Conservation (phyloP, 139 green algal species). For the Coelastrella sp. region DNA sequence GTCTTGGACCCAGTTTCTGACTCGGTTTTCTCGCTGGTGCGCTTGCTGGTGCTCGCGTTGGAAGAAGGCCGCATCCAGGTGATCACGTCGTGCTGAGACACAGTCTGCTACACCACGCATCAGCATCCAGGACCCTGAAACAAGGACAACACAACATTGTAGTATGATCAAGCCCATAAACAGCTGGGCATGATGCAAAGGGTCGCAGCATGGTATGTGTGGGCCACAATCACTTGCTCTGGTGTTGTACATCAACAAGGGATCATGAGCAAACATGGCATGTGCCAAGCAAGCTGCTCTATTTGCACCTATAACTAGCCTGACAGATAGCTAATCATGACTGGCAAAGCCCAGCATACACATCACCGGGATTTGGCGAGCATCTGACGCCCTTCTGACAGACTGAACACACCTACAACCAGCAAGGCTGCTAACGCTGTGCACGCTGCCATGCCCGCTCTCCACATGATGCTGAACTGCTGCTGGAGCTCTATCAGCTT, state of each 20-base stretch:
- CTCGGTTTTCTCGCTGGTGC: not conserved
- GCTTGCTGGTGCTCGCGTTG: not conserved
- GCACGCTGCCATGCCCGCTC: not conserved
- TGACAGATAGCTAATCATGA: too few species aligned
- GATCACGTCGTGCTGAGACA: not conserved
- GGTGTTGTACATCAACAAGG: too few species aligned
- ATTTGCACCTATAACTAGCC: too few species aligned
- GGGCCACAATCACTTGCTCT: not conserved
- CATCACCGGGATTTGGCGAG: not conserved
- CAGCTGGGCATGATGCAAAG: not conserved
- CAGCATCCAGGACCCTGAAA: not conserved
- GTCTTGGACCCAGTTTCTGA: conserved; percentile 22
- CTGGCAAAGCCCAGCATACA: too few species aligned
- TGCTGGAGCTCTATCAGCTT: not conserved
- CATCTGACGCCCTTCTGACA: not conserved
- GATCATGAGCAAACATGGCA: too few species aligned
- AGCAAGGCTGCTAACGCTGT: conserved; percentile 14
- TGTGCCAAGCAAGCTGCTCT: too few species aligned
- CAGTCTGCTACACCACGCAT: not conserved
- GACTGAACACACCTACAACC: not conserved
- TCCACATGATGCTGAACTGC: conserved; percentile 4
- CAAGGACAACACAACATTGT: too few species aligned
- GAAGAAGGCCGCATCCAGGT: not conserved
- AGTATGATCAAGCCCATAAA: not conserved
- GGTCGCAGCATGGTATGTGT: not conserved